Evolutionary conservation across 306 rosid species (phyloP), one percentile per base, ranked within the genome.

Genomic region (Begonia loranthoides): DNA sequence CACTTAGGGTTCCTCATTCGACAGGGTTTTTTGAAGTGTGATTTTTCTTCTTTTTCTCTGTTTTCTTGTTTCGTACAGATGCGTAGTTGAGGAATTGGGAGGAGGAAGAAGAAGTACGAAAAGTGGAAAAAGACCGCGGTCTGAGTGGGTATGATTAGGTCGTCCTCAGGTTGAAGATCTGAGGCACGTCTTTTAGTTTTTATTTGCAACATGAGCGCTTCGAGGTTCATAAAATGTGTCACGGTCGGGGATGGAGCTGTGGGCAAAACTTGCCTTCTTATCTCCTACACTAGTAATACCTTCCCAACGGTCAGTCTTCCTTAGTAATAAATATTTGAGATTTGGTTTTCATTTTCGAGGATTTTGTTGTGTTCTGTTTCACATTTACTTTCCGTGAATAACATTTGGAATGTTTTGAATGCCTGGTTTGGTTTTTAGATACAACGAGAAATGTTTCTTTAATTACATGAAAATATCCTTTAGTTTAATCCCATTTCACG

Each of bases 181-280:
- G 94, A 68, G 88, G 93, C 76, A 58, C 69, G 66, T 38, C 53
- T 19, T 49, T 59, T 50, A 15, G 61, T 53, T 50, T 41, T 43
- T 24, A 44, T 55, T 53, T n/a, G 52, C 50, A 66, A 69, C 55
- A 90, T 92, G 99, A 87, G 96, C 72, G 94, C 99, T 61, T 86
- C 99, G 54, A 86, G 93, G 87, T 92, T 92, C 86, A 86, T 86
- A 65, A 92, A 86, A 83, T 92, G 94, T 60, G 99, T 92, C 38
- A 92, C 96, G 15, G 99, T 92, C 61, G 94, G 99, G 10, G 99
- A 92, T 59, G 99, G 99, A 54, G 99, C 96, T 67, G 99, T 92
- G 64, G 99, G 99, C 49, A 92, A 92, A 75, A 92, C 99, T 16
- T 92, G 96, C 72, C 83, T 90, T 79, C 78, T 90, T 15, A 90